phyloP scores from a whole-genome alignment of 2,329 filamentous ascomycete genomes.

The Xylaria sp. region DNA sequence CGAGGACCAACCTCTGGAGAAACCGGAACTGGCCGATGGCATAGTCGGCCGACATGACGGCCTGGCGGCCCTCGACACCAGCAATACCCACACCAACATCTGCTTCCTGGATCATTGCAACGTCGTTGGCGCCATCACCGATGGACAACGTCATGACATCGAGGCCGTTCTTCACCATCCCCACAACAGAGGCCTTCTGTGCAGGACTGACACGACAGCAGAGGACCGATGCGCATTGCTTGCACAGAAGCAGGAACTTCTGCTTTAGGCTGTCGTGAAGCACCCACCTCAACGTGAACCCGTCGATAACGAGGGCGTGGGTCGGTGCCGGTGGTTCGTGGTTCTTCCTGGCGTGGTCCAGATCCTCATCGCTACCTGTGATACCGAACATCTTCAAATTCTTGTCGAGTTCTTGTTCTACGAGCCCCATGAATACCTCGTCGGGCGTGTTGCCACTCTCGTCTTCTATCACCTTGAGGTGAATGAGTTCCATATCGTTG shows the following conservation, averaged over 20 bases:
- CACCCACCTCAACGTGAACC: constrained; percentile 87
- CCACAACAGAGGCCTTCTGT: constrained; percentile 95
- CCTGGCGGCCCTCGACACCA: constrained; percentile 88
- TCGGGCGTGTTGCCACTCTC: constrained; percentile 53
- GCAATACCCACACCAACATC: constrained; percentile 97
- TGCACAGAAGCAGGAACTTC: constrained; percentile 93
- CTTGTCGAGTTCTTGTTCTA: constrained; percentile 74
- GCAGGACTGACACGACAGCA: constrained; percentile 97
- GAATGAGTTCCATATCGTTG: constrained; percentile 96
- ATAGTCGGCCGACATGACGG: constrained; percentile 95
- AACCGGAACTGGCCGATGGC: constrained; percentile 94
- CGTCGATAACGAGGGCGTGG: constrained; percentile 92
- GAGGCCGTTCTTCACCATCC: constrained; percentile 91
- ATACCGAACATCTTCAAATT: constrained; percentile 74
- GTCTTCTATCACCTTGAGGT: constrained; percentile 83
- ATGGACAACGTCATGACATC: constrained; percentile 96
- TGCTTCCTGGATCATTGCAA: constrained; percentile 97
- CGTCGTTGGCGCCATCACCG: constrained; percentile 92
- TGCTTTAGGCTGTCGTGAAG: constrained; percentile 82
- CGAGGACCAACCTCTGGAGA: constrained; percentile 79
- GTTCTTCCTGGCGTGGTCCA: constrained; percentile 75
- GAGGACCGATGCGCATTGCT: constrained; percentile 93
- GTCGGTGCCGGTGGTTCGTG: constrained; percentile 86
- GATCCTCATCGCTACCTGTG: constrained; percentile 82
- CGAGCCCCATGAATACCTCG: constrained; percentile 55